Evolutionary conservation across 1,284 basidiomycete genomes (phyloP).

Genomic region (Sanghuangporus sanghuang): DNA sequence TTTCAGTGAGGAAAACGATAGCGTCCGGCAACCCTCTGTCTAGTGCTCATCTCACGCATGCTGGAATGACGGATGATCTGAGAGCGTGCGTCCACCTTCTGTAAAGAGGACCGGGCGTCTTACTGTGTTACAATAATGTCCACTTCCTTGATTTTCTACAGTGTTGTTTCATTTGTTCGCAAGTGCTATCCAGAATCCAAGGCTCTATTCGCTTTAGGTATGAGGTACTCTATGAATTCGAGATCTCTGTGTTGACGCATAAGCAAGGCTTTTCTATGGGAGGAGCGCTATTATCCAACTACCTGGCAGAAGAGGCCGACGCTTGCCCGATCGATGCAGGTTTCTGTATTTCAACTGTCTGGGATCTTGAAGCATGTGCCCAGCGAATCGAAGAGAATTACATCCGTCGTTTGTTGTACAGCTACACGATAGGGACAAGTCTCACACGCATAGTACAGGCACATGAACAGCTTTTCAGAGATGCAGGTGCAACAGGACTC

Average conservation of each 20-base stretch:
- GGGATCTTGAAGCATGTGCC: slow-evolving; percentile 4
- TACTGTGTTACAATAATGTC: not conserved
- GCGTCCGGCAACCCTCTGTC: not conserved
- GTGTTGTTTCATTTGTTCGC: not conserved
- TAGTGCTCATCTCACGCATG: slow-evolving; percentile 2
- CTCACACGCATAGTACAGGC: not conserved
- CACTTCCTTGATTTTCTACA: not conserved
- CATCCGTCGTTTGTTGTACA: slow-evolving; percentile 1
- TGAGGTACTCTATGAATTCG: not conserved
- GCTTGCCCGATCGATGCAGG: slow-evolving; percentile 3
- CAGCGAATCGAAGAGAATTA: not conserved
- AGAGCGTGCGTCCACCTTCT: not conserved
- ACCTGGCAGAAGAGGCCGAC: slow-evolving; percentile 7
- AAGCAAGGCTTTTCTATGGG: slow-evolving; percentile 7
- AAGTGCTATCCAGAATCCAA: slow-evolving; percentile 1
- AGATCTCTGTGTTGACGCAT: not conserved
- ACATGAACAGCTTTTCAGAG: slow-evolving; percentile 4
- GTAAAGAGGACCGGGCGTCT: no score
- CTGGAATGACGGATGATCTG: slow-evolving; percentile 1
- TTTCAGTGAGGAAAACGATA: not conserved
- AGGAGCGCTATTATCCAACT: slow-evolving; percentile 9
- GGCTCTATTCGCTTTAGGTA: slow-evolving; percentile 5
- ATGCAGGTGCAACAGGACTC: not conserved
- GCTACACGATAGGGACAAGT: not conserved
- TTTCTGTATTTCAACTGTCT: slow-evolving; percentile 10